A percentile compares a stretch with the other conserved stretches of the same genome.
Conservation (phyloP, 768 basidiomycete species). For the Lyophyllum atratum region DNA sequence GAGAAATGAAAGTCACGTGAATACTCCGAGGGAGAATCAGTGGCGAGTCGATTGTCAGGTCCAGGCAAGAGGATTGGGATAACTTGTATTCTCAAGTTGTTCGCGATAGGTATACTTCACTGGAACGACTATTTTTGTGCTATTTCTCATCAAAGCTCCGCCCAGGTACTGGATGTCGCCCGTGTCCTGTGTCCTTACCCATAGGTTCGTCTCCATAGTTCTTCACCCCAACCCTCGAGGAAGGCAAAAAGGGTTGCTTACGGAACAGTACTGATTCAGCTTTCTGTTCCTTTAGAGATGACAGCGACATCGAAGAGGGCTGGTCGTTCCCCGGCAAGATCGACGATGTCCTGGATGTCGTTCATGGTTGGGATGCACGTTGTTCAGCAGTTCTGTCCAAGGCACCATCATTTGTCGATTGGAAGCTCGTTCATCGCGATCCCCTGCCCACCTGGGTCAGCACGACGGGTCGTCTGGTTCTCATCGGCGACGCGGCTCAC, state of each 20-base stretch:
- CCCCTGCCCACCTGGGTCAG: conserved; percentile 13
- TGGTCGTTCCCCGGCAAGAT: conserved; percentile 4
- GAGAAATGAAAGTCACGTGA: too few relatives aligned
- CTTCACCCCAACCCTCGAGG: background rate
- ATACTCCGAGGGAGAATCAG: too few relatives aligned
- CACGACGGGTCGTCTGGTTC: background rate
- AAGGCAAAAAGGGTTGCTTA: background rate
- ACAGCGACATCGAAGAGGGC: conserved; percentile 6
- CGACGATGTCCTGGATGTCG: conserved; percentile 4
- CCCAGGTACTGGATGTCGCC: too few relatives aligned
- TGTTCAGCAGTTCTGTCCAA: conserved; percentile 8
- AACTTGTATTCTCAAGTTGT: too few relatives aligned
- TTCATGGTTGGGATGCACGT: conserved; percentile 6
- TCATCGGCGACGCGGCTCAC: conserved; percentile 7
- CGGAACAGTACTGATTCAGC: background rate
- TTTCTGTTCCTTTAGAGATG: background rate
- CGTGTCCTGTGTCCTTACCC: conserved; percentile 6
- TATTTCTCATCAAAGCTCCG: too few relatives aligned
- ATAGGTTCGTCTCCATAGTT: background rate
- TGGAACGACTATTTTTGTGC: too few relatives aligned
- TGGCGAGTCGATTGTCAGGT: too few relatives aligned
- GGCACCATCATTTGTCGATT: conserved; percentile 9
- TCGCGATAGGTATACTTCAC: too few relatives aligned
- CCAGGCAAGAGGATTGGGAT: too few relatives aligned
- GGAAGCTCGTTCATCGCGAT: conserved; percentile 9